Evolutionary conservation across 352 stramenopile species (phyloP), one percentile per base, ranked within the genome.

Genomic region (Phytophthora tentaculata): DNA sequence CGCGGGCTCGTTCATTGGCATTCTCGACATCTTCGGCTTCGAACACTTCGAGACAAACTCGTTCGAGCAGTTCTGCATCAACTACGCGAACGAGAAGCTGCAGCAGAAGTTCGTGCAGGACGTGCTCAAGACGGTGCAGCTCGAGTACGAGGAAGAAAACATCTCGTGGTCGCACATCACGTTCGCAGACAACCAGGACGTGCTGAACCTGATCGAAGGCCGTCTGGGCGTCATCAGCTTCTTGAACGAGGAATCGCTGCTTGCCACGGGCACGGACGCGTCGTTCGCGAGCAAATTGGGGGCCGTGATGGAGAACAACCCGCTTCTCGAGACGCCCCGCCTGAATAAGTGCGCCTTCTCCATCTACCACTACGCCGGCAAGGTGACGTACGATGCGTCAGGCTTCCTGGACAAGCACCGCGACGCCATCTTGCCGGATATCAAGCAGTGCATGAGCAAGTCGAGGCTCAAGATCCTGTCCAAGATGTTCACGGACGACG

Each of bases 21-120:
- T 98, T 65, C 69, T 98, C 9, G 92, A 98, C 65, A 98, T 98
- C 61, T 98, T 97, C 50, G 92, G 92, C 10, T 98, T 98, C 67
- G 92, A 98, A 71, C 88, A 91, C 51, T 98, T 98, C 45, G 82
- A 90, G 54, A 89, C 86, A 14, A 98, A 98, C 69, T 92, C 89
- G 58, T 97, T 96, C 61, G 91, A 97, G 74, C 91, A 97, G 69
- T 94, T 98, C 37, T 98, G 92, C 72, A 98, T 98, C 74, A 98
- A 98, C 72, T 98, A 95, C 52, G 91, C 84, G 37, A 98, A 98
- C 63, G 92, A 98, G 64, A 97, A 97, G 67, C 62, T 98, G 41
- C 92, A 98, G 65, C 85, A 95, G 57, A 91, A 92, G 58, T 95
- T 93, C 54, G 82, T 91, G 4, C 83, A 92, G 64, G 88, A 97